Percentiles rank a stretch among this genome's conserved stretches.
These are phyloP conservation scores for Prunus padus DNA, from an alignment of 306 rosid genomes.

Conservation along the genomic window DNA sequence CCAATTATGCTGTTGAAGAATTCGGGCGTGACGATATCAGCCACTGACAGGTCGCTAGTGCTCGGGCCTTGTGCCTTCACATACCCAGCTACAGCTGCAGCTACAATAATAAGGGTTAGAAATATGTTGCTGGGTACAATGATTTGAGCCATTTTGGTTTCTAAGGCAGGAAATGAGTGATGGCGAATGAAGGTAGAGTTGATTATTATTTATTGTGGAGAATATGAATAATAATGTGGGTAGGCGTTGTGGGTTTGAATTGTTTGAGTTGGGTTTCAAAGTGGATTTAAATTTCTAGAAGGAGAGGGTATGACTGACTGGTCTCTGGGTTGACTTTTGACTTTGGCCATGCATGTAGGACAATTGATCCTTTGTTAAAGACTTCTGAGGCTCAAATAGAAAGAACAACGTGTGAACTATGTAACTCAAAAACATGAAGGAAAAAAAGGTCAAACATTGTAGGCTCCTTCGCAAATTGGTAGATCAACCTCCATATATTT, in stretches of 20 bases:
- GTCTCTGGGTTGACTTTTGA: background rate
- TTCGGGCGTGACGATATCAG: slow-evolving; percentile 47
- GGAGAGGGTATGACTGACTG: background rate
- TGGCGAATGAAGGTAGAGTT: background rate
- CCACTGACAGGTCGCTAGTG: slow-evolving; percentile 34
- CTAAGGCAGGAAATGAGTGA: background rate
- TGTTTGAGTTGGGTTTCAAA: background rate
- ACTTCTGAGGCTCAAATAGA: background rate
- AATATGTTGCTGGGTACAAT: background rate
- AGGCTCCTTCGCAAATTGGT: background rate
- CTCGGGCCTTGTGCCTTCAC: slow-evolving; percentile 32
- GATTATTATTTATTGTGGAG: background rate
- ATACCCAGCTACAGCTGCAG: background rate
- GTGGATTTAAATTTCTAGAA: background rate
- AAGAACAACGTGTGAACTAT: background rate
- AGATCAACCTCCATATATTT: background rate
- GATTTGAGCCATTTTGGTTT: background rate
- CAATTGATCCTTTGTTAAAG: background rate
- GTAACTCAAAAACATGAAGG: too few species aligned
- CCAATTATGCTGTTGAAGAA: slow-evolving; percentile 55
- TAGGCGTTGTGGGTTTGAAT: background rate
- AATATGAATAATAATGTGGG: background rate
- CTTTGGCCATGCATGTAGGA: background rate
- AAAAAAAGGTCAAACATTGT: background rate
- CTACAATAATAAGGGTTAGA: background rate